These are phyloP conservation scores for Fusarium sp. DNA, from an alignment of 2,329 filamentous ascomycete genomes.

Conservation along the genomic window DNA sequence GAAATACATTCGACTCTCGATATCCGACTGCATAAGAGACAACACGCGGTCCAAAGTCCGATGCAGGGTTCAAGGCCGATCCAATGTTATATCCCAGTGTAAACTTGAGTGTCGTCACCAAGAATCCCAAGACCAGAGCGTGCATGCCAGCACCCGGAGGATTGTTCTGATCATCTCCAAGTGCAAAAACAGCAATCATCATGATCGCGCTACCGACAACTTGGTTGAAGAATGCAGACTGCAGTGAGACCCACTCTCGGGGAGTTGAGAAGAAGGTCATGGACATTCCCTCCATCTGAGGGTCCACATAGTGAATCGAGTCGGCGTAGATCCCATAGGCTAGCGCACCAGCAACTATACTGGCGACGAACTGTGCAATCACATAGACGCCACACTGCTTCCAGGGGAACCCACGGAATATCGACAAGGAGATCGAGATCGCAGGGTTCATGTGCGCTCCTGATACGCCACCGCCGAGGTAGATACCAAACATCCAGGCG, in stretches of 20 bases:
- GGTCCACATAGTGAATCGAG: constrained; percentile 49
- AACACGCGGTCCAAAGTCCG: constrained; percentile 56
- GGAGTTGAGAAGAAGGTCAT: constrained; percentile 56
- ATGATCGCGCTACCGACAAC: constrained; percentile 55
- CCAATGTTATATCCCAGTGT: constrained; percentile 57
- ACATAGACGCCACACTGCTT: constrained; percentile 45
- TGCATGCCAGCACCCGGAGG: constrained; percentile 57
- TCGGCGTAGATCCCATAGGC: constrained; percentile 31
- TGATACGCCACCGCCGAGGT: constrained; percentile 48
- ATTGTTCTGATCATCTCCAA: constrained; percentile 58
- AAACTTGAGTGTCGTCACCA: constrained; percentile 56
- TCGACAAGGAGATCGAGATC: constrained; percentile 54
- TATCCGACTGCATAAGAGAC: constrained; percentile 54
- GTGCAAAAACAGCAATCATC: constrained; percentile 56
- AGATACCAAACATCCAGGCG: constrained; percentile 49
- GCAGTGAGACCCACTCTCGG: constrained; percentile 39
- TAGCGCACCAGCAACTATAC: constrained; percentile 18
- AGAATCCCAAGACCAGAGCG: constrained; percentile 55
- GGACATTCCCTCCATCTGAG: constrained; percentile 49
- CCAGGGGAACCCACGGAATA: constrained; percentile 58
- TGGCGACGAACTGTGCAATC: constrained; percentile 17
- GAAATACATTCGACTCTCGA: constrained; percentile 48
- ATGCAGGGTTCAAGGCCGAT: constrained; percentile 56
- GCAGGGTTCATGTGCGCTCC: constrained; percentile 55
- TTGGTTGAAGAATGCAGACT: constrained; percentile 55